Conservation (phyloP, 805 yeast species). For the Starmerella asiatica region DNA sequence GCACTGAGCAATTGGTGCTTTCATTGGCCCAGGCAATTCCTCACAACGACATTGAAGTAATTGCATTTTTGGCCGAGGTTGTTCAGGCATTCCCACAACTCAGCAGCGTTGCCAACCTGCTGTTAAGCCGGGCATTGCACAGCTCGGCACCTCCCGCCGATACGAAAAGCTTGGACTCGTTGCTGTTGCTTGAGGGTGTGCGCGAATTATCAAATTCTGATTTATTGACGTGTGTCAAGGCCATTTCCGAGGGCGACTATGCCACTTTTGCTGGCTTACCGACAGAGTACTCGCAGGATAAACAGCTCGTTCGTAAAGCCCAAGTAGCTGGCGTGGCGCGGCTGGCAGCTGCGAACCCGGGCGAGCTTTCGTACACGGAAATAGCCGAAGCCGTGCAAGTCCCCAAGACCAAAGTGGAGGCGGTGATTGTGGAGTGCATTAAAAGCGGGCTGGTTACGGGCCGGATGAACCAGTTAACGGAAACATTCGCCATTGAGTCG, state of each 20-base stretch:
- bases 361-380: slow-evolving; percentile 24
- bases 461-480: slow-evolving; percentile 31
- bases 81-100: slow-evolving; percentile 9
- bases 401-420: slow-evolving; percentile 27
- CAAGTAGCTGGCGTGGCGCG: slow-evolving; percentile 23
- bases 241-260: slow-evolving; percentile 25
- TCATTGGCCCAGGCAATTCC: slow-evolving; percentile 21
- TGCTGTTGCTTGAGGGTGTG: slow-evolving; percentile 25
- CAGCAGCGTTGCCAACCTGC: slow-evolving; percentile 16
- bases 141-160: slow-evolving; percentile 6
- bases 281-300: slow-evolving; percentile 6
- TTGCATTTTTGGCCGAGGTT: slow-evolving; percentile 20
- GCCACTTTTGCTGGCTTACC: slow-evolving; percentile 12
- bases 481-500: slow-evolving; percentile 28
- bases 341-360: slow-evolving; percentile 17
- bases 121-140: slow-evolving; percentile 21
- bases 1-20: slow-evolving; percentile 21
- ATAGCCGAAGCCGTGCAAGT: slow-evolving; percentile 26
- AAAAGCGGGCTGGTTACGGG: slow-evolving; percentile 33
- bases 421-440: slow-evolving; percentile 31
- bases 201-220: slow-evolving; percentile 19
- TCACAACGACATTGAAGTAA: slow-evolving; percentile 6
- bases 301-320: slow-evolving; percentile 19
- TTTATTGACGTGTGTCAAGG: slow-evolving; percentile 21
- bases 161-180: slow-evolving; percentile 23